Evolutionary conservation across 331 rosid species (phyloP), one percentile per base, ranked within the genome.

Genomic region (Quercus lobata): DNA sequence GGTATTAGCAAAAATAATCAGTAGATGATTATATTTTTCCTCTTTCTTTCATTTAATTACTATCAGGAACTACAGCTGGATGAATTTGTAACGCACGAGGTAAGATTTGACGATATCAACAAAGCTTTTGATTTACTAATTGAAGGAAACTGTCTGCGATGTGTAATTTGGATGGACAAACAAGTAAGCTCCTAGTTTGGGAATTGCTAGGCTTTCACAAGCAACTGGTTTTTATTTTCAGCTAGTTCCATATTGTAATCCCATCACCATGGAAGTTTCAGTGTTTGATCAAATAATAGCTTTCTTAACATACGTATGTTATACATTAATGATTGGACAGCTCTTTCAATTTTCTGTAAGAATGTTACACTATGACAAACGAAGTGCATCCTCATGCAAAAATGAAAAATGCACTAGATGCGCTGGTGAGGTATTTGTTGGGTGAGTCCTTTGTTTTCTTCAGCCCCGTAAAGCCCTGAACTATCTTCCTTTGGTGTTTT

Each of bases 151-250:
- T 66, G 90, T 54, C 88, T 92, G 27, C 79, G 97, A 68, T 91
- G 97, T 75, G 91, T 91, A 71, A 87, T 92, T 82, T 89, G 90
- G 96, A 92, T 94, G 98, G 75, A 83, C 77, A 79, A 87, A 73
- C 80, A 76, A 85, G 79, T 44, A 24, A 22, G 71, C 71, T 29
- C 44, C 71, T 7, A 7, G 8, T 3, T 10, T 24, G 68, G 35
- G 25, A 11, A 22, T 60, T 12, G 32, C 35, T 34, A 22, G 5
- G 2, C 7, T 16, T 25, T 61, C 69, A 14, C 18, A 3, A 61
- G 18, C 35, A 61, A 61, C 69, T 8, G 7, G 7, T n/a, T 11
- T 25, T 1, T 61, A 4, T 61, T 61, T 12, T 25, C 4, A 25
- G 7, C 35, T 10, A 1, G 10, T 61, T 7, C 68, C 25, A 9